Evolutionary conservation across 345 rosid species (phyloP), one percentile per base, ranked within the genome.

Genomic region (Melaleuca quinquenervia): DNA sequence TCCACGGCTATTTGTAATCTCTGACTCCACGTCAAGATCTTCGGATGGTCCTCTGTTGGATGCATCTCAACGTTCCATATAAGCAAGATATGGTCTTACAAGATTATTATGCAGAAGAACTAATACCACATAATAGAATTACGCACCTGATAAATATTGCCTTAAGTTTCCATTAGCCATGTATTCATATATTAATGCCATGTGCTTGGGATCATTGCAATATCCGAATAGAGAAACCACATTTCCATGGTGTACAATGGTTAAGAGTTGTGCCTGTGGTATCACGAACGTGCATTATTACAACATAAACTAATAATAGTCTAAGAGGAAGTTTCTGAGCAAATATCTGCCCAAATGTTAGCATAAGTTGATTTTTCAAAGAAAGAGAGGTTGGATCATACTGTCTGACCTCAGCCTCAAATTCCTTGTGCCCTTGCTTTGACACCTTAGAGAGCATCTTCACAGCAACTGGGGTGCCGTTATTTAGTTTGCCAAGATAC

Each of bases 1-100:
- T 90, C 92, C 8, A 89, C 83, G 18, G 94, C 93, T 51, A 92
- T 88, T 12, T 90, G 90, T 22, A 90, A 91, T 75, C 91, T 89
- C 29, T 84, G 55, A 7, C 22, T 52, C 88, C 88, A 87, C 11
- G 55, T 84, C 58, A 76, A 29, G 64, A 48, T 44, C 26, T 75
- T 76, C 21, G 2, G 1, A 41, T n/a, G 41, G 50, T 83, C 12
- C 24, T 50, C 88, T 83, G 44, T 41, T 55, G 27, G 14, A 8
- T 52, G 55, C 21, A 52, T 52, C 18, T 52, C 2, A 52, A 52
- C 55, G 18, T 18, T 52, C 18, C 24, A 6, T 18, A 3, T 52
- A 8, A 52, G 55, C 55, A 52, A 6, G 3, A 16, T 52, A 18
- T 22, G 41, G 8, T 12, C 18, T 76, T 2, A 20, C 49, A 20